Base-by-base conservation (phyloP, 202 grass and related monocot species). In the Setaria viridis region DNA sequence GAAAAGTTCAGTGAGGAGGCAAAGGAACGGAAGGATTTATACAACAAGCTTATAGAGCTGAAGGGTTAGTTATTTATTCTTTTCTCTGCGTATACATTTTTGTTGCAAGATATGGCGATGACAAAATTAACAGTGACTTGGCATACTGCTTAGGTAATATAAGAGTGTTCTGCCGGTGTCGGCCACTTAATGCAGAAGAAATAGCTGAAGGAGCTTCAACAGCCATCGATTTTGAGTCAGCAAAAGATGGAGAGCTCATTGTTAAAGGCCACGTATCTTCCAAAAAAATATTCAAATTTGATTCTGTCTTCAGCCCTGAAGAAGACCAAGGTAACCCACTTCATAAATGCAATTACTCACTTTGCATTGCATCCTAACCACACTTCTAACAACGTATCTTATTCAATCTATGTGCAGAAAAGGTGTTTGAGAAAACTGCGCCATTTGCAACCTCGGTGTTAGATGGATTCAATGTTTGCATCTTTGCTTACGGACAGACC, bases 401-500 rank as follows among this genome's bases (percentile, higher is more conserved):
- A 19, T 76, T 80, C 42, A 58, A 39, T 43, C 45, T 56, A 6
- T 83, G 2, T 48, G 59, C 86, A 95, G 95, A 98, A 53, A 90
- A 84, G 20, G 90, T 95, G 37, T 92, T 98, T 87, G 82, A 89
- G 82, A 94, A 74, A 92, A 98, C 91, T 77, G 84, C 90, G 0
- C 89, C 96, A 67, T 85, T 92, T 64, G 93, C 96, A 46, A 95
- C 86, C 73, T 95, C 96, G 0, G 96, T 98, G 14, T 79, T 98
- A 86, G 96, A 98, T 70, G 96, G 96, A 57, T 98, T 89, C 80
- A 98, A 98, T 84, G 93, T 94, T 13, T 98, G 96, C 16, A 98
- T 98, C 68, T 98, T 98, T 85, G 96, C 96, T 74, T 98, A 94
- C 21, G 91, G 91, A 5, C 93, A 98, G 64, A 98, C 93, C 0